These are phyloP conservation scores for Cyclocybe cylindracea DNA, from an alignment of 768 basidiomycete genomes.

Conservation along the genomic window DNA sequence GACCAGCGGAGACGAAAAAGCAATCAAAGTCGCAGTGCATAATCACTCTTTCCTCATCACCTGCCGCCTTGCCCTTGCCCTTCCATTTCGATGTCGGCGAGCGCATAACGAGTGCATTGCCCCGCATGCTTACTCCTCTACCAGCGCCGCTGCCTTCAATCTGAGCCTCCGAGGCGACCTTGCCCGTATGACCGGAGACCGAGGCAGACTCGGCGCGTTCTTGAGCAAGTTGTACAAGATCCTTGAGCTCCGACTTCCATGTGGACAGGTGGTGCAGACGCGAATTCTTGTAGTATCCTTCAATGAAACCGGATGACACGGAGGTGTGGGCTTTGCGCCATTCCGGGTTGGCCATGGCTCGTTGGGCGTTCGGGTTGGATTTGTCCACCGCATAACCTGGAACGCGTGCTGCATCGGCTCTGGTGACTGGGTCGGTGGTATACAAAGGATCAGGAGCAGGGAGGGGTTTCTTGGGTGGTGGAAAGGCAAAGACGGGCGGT, in stretches of 20 bases:
- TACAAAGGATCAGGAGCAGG: slow-evolving; percentile 25
- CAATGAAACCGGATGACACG: slow-evolving; percentile 82
- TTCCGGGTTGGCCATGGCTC: slow-evolving; percentile 78
- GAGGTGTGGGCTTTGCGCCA: slow-evolving; percentile 92
- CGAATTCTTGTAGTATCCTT: slow-evolving; percentile 81
- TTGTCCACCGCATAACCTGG: slow-evolving; percentile 68
- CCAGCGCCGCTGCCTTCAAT: slow-evolving; percentile 3
- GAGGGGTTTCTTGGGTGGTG: slow-evolving; percentile 12
- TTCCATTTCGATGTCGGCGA: slow-evolving; percentile 55
- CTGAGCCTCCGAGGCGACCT: slow-evolving; percentile 27
- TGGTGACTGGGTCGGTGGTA: slow-evolving; percentile 42
- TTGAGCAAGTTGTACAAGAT: slow-evolving; percentile 79
- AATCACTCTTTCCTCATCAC: slow-evolving; percentile 62
- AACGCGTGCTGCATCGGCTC: slow-evolving; percentile 44
- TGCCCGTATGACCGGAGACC: slow-evolving; percentile 27
- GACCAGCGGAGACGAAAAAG: slow-evolving; percentile 94
- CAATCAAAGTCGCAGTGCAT: slow-evolving; percentile 97
- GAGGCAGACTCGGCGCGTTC: slow-evolving; percentile 54
- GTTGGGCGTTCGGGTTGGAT: slow-evolving; percentile 73
- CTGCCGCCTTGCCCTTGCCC: slow-evolving; percentile 54
- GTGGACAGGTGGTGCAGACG: slow-evolving; percentile 90
- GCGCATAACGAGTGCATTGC: slow-evolving; percentile 47
- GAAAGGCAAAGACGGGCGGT: neutral
- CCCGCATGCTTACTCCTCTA: slow-evolving; percentile 48
- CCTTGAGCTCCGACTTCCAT: slow-evolving; percentile 90